Evolutionary conservation across 495 filamentous ascomycete genomes (phyloP), one percentile per base, ranked within the genome.

Genomic region (Pyrenula massariospora): DNA sequence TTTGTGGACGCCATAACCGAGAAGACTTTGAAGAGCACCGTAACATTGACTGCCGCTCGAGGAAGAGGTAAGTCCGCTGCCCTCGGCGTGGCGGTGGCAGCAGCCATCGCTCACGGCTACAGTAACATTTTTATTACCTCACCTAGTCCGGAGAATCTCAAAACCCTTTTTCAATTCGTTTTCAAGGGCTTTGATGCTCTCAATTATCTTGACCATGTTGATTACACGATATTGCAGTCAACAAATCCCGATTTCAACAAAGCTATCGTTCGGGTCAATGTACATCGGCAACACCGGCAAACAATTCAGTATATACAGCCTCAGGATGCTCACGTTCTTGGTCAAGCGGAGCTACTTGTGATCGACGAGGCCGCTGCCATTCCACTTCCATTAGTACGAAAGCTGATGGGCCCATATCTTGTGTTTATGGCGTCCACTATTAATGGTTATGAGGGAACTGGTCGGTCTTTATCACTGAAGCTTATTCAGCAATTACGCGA

Each of bases 401-500:
- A 96, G 66, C 77, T 99, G 25, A 88, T 99, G 81, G 93, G 94
- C 0, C 93, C 91, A n/a, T 99, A 97, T 69, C 75, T 97, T 22
- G 90, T 97, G 2, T 99, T 99, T 73, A 99, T 99, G 94, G 90
- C 94, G 2, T 97, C 93, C 1, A 99, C 94, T 12, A 96, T 99
- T 71, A 97, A 96, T 64, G 94, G 94, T 54, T 99, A 99, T 65
- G 94, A 99, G 72, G 94, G 94, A 59, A 99, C 94, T 2, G 94
- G 94, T 25, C 81, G 94, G 47, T 96, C 92, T 1, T 77, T 99
- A 1, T 97, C 94, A 2, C 70, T 99, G 48, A 99, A 99, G 70
- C 77, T 99, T 58, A 97, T 99, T 59, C 91, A 96, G 63, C 94
- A 99, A 69, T 82, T 99, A 25, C 85, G 94, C 52, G 93, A 99